Percentiles rank a stretch among this genome's conserved stretches.
phyloP scores from a whole-genome alignment of 345 rosid genomes.

The sweet orange (Citrus sinensis) region DVS_A1.0 CM039169.1:27413501-27414000 shows the following conservation, averaged over 20 bases:
- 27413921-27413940: constrained; percentile 88
- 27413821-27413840: constrained; percentile 59
- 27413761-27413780: constrained; percentile 67
- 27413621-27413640: too few species aligned
- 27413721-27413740: constrained; percentile 79
- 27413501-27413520: too few species aligned
- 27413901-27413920: background rate
- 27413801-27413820: constrained; percentile 80
- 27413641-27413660: constrained; percentile 32
- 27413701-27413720: constrained; percentile 72
- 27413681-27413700: constrained; percentile 74
- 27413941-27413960: constrained; percentile 79
- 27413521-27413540: rapidly evolving
- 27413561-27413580: too few species aligned
- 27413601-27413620: background rate
- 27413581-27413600: too few species aligned
- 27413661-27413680: constrained; percentile 71
- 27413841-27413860: background rate
- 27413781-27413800: constrained; percentile 74
- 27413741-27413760: constrained; percentile 77
- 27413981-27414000: constrained; percentile 70
- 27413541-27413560: too few species aligned
- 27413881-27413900: background rate
- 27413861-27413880: background rate
- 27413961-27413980: constrained; percentile 85